Conservation (phyloP, 805 yeast genomes). For the Wickerhamomyces chambardii region DNA sequence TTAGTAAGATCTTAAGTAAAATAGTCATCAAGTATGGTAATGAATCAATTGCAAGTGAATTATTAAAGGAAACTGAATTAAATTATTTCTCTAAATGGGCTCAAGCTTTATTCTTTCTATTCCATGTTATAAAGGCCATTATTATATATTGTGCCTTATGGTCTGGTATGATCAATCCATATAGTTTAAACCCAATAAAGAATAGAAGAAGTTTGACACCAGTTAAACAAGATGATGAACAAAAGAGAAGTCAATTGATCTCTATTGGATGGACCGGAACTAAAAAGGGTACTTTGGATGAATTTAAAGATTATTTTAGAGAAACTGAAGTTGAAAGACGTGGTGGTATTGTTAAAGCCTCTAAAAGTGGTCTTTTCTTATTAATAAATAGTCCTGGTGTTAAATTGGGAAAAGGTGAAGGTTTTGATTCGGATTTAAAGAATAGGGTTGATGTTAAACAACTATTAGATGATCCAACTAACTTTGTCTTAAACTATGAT, state of each 20-base stretch:
- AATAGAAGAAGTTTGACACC: conserved; percentile 22
- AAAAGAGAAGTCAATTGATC: conserved; percentile 34
- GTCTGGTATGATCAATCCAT: conserved; percentile 77
- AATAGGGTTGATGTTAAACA: conserved; percentile 29
- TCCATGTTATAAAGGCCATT: conserved; percentile 59
- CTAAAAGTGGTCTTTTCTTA: conserved; percentile 59
- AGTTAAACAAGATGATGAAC: conserved; percentile 23
- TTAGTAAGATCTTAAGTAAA: conserved; percentile 23
- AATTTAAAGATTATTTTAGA: conserved; percentile 63
- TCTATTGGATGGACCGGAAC: conserved; percentile 94
- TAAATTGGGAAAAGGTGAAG: conserved; percentile 69
- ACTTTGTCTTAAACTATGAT: conserved; percentile 47
- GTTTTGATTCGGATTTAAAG: conserved; percentile 48
- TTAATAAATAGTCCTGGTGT: conserved; percentile 51
- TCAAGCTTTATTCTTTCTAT: conserved; percentile 59
- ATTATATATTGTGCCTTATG: conserved; percentile 49
- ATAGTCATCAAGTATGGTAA: conserved; percentile 27
- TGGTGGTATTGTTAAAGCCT: conserved; percentile 76
- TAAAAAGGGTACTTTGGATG: conserved; percentile 59
- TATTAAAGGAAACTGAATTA: conserved; percentile 39
- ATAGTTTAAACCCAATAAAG: conserved; percentile 33
- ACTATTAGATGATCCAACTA: conserved; percentile 27
- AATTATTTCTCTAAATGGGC: conserved; percentile 30
- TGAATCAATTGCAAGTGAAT: conserved; percentile 31
- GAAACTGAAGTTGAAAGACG: conserved; percentile 49